Evolutionary conservation across 306 rosid genomes (phyloP).

Genomic region (Rosa chinensis): DNA sequence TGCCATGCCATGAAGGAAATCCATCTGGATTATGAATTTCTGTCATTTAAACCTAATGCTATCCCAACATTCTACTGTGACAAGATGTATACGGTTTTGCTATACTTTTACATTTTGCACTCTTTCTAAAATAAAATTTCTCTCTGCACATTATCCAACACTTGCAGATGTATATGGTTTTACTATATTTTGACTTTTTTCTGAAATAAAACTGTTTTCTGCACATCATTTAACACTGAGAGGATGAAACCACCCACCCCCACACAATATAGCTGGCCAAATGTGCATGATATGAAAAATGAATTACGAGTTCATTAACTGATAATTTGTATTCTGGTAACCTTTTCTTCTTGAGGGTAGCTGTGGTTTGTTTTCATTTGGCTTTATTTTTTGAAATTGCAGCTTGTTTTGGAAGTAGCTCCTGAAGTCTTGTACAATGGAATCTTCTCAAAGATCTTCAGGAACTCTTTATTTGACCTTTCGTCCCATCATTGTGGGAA

Average conservation of each 20-base stretch:
- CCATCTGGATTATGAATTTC: background rate
- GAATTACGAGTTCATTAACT: background rate
- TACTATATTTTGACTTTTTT: background rate
- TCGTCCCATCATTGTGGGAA: conserved; percentile 87
- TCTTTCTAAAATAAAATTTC: background rate
- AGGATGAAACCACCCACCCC: background rate
- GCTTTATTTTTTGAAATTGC: conserved; percentile 27
- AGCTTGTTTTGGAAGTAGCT: conserved; percentile 95
- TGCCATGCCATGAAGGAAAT: background rate
- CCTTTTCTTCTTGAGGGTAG: conserved; percentile 2
- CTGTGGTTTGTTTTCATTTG: conserved; percentile 16
- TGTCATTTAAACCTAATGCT: background rate
- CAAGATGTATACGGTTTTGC: background rate
- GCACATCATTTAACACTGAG: background rate
- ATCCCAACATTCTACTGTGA: background rate
- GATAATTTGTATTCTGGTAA: background rate
- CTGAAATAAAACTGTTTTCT: background rate
- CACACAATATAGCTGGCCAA: background rate
- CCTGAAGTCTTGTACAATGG: conserved; percentile 71
- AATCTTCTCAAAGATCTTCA: conserved; percentile 61
- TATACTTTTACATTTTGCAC: background rate
- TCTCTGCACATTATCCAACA: background rate
- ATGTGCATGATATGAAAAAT: background rate
- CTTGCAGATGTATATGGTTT: background rate
- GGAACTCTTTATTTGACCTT: conserved; percentile 67